Evolutionary conservation across 805 yeast genomes (phyloP).

Genomic region (Nakazawaea ernobii): DNA sequence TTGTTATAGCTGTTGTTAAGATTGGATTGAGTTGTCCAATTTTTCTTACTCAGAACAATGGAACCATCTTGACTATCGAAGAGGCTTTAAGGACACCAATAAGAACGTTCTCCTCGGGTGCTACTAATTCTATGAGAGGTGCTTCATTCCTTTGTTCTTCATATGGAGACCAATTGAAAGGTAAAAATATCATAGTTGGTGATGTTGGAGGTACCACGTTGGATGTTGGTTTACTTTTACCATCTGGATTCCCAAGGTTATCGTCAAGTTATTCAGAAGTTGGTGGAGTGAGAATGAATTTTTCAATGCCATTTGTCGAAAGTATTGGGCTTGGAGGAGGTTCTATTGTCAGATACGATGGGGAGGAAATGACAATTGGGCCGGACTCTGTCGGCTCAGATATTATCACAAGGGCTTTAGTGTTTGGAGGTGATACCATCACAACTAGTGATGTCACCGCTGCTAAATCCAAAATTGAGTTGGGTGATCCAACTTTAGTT

Average conservation of each 20-base stretch:
- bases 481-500: conserved; percentile 23
- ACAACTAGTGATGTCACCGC: conserved; percentile 35
- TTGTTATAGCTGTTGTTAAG: conserved; percentile 28
- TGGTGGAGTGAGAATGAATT: conserved; percentile 44
- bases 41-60: conserved; percentile 40
- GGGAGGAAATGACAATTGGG: conserved; percentile 28
- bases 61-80: conserved; percentile 33
- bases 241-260: conserved; percentile 42
- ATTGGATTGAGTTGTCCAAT: conserved; percentile 33
- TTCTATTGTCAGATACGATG: conserved; percentile 30
- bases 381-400: conserved; percentile 45
- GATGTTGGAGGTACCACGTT: conserved; percentile 50
- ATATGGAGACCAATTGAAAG: conserved; percentile 13
- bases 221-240: conserved; percentile 38
- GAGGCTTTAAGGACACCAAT: conserved; percentile 37
- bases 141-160: conserved; percentile 35
- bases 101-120: conserved; percentile 42
- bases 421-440: conserved; percentile 35
- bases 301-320: conserved; percentile 45
- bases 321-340: conserved; percentile 48
- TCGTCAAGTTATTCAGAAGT: conserved; percentile 35
- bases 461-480: conserved; percentile 18
- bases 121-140: conserved; percentile 42
- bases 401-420: conserved; percentile 26
- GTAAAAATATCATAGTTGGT: conserved; percentile 30